A percentile compares a stretch with the other conserved stretches of the same genome.
These are phyloP conservation scores for Alisma plantagoaquatica DNA, from an alignment of 106 monocot species.

Conservation along the genomic window DNA sequence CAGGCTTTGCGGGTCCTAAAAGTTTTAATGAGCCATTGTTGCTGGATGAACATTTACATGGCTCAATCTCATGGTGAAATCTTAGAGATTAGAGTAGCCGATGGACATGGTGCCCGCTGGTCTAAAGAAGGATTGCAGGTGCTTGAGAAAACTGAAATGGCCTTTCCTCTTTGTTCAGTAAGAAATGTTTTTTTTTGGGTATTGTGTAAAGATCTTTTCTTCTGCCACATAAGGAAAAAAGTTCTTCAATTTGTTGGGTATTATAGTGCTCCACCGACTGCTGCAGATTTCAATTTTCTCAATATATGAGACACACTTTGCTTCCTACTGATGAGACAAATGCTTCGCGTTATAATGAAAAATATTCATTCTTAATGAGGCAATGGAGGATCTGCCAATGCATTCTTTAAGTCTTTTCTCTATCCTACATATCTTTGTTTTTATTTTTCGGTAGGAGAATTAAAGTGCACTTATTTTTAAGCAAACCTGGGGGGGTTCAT, in stretches of 20 bases:
- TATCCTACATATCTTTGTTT: not conserved
- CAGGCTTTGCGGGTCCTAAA: slow-evolving; percentile 40
- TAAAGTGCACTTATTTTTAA: too few relatives aligned
- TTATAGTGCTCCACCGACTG: too few relatives aligned
- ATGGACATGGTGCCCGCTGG: slow-evolving; percentile 96
- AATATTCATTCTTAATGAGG: too few relatives aligned
- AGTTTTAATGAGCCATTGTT: slow-evolving; percentile 39
- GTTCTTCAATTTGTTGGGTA: too few relatives aligned
- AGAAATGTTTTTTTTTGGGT: not conserved
- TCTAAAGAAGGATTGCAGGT: slow-evolving; percentile 80
- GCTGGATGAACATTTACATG: slow-evolving; percentile 79
- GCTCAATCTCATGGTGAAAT: slow-evolving; percentile 39
- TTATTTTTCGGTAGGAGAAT: too few relatives aligned
- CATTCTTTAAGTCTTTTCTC: not conserved
- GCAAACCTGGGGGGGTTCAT: too few relatives aligned
- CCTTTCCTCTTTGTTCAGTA: not conserved
- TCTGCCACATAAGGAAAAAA: too few relatives aligned
- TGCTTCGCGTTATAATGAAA: too few relatives aligned
- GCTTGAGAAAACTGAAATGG: not conserved
- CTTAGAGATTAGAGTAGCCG: slow-evolving; percentile 67
- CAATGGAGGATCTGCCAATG: too few relatives aligned
- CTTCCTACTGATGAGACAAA: too few relatives aligned
- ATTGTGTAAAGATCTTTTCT: not conserved
- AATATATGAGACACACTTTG: too few relatives aligned
- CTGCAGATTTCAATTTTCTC: too few relatives aligned